phyloP scores from a whole-genome alignment of 2,329 filamentous ascomycete genomes.

The Dendrostoma leiphaemia region DNA sequence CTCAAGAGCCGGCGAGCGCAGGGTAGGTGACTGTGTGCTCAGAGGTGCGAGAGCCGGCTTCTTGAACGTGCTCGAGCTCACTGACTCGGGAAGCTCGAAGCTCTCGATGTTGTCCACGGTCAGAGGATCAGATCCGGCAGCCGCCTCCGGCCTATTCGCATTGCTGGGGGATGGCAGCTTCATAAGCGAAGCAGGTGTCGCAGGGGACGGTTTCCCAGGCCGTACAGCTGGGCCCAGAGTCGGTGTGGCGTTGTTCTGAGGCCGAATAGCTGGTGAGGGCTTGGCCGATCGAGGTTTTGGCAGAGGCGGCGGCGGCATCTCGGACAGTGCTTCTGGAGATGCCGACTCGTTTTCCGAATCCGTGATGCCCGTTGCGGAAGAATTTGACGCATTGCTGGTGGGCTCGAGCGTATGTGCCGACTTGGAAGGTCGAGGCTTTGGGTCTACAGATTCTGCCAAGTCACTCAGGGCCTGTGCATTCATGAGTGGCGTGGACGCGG shows the following conservation, averaged over 20 bases:
- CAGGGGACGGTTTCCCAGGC: constrained; percentile 57
- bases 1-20: constrained; percentile 37
- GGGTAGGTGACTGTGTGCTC: constrained; percentile 47
- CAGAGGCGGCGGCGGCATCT: constrained; percentile 67
- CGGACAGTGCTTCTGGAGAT: constrained; percentile 60
- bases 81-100: constrained; percentile 72
- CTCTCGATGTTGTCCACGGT: constrained; percentile 54
- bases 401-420: constrained; percentile 32
- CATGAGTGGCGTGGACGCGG: constrained; percentile 51
- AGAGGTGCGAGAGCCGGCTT: constrained; percentile 47
- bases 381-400: constrained; percentile 28
- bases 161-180: constrained; percentile 57
- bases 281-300: constrained; percentile 63
- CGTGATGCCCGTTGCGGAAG: constrained; percentile 43
- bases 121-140: constrained; percentile 35
- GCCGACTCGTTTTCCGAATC: constrained; percentile 64
- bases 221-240: constrained; percentile 20
- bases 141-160: constrained; percentile 44
- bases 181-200: constrained; percentile 88
- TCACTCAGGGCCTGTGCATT: constrained; percentile 55
- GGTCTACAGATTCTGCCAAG: constrained; percentile 44
- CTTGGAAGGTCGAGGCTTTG: constrained; percentile 34
- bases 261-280: constrained; percentile 65
- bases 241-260: constrained; percentile 42
- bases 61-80: constrained; percentile 43